Conservation (phyloP, 257 asterid genomes). For the Prunella vulgaris region DNA sequence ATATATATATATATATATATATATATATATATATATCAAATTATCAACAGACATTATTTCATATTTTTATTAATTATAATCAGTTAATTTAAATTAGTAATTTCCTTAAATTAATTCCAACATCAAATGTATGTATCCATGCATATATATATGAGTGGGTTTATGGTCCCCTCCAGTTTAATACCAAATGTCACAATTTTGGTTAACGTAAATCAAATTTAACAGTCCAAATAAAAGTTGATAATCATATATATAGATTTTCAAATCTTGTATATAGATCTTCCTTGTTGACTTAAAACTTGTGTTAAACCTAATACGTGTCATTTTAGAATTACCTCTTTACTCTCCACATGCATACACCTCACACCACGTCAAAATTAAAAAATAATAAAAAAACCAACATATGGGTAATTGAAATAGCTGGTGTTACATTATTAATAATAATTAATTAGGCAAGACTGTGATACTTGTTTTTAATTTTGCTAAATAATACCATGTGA, state of each 20-base stretch:
- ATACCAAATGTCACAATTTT: constrained; percentile 27
- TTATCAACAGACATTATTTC: too few species aligned
- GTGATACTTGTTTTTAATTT: not conserved
- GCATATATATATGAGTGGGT: not conserved
- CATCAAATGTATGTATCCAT: not conserved
- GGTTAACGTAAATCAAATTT: constrained; percentile 12
- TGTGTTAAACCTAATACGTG: not conserved
- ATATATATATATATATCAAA: too few species aligned
- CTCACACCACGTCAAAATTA: not conserved
- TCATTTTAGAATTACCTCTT: not conserved
- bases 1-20: too few species aligned
- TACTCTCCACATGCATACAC: not conserved
- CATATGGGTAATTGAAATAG: too few species aligned
- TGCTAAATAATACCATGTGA: not conserved
- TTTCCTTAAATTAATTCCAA: too few species aligned
- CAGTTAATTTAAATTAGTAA: too few species aligned
- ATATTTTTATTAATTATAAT: too few species aligned
- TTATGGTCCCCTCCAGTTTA: constrained; percentile 27
- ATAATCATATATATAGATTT: constrained; percentile 2
- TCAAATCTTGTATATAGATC: constrained; percentile 4
- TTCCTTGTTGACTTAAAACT: constrained; percentile 20
- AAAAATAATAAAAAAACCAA: too few species aligned
- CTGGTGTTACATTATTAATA: not conserved
- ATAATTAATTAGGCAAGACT: not conserved
- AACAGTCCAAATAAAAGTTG: constrained; percentile 1